Evolutionary conservation across 805 yeast species (phyloP), one percentile per base, ranked within the genome.

Genomic region (Candida sphagnicola): DNA sequence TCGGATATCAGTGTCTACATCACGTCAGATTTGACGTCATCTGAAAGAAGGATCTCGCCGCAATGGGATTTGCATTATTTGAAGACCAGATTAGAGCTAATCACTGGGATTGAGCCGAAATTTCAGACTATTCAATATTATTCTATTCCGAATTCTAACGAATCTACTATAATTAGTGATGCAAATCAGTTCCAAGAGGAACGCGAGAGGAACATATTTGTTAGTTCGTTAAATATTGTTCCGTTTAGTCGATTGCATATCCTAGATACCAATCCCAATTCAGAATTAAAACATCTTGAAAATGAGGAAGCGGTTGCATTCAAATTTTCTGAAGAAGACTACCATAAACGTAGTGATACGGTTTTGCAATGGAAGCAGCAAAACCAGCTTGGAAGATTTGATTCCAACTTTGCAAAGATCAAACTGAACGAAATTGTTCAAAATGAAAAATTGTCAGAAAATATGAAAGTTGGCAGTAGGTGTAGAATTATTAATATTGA

Each of bases 291-390:
- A 13, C 70, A 67, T 31, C 42, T 75, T 14, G 57, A 42, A 8
- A 48, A 42, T 14, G 37, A 35, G 15, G 48, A 39, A 4, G 51
- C 47, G 8, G 62, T 56, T 12, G 67, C 64, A 33, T 74, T 60
- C 51, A 67, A 71, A 42, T 59, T 85, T 54, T 62, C 77, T 2
- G 81, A 80, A 26, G 76, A 70, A 29, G 83, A 77, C 32, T 87
- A 90, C 57, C 80, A 72, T 21, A 65, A 65, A 34, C 69, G 84
- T 42, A 37, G 59, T 3, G 77, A 82, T 39, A 72, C 91, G 0
- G 95, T 86, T 2, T 69, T 81, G 40, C 74, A 72, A 39, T 90
- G 96, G 95, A 91, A 90, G 56, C 70, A 73, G 40, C 65, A 71
- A 21, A 73, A 84, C 45, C 61, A 76, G 41, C 61, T 87, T 18